Evolutionary conservation across 495 filamentous ascomycete genomes (phyloP).

Genomic region (Tricharina praecox): DNA sequence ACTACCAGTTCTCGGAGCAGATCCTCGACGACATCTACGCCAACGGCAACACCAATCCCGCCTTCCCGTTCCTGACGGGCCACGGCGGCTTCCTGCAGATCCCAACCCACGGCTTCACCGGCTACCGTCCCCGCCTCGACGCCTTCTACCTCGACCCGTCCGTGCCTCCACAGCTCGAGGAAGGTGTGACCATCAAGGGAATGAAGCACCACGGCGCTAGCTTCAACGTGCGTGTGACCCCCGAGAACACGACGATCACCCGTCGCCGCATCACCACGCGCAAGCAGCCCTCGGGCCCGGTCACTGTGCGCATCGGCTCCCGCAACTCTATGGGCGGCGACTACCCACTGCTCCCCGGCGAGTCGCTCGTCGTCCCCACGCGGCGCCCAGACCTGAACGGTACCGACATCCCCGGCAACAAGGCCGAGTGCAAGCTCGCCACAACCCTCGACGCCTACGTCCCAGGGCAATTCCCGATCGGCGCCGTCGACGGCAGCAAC

Average conservation of each 20-base stretch:
- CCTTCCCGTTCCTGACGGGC: conserved; percentile 44
- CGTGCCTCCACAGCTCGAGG: conserved; percentile 39
- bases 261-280: conserved; percentile 12
- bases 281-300: neutral
- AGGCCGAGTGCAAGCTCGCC: conserved; percentile 49
- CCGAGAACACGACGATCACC: conserved; percentile 19
- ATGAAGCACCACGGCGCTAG: conserved; percentile 26
- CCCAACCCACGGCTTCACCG: conserved; percentile 38
- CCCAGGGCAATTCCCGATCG: conserved; percentile 55
- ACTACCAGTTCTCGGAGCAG: conserved; percentile 52
- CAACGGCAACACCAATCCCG: conserved; percentile 46
- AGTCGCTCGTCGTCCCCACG: conserved; percentile 43
- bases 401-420: conserved; percentile 32
- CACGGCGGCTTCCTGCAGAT: conserved; percentile 41
- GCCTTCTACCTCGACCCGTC: conserved; percentile 38
- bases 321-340: conserved; percentile 20
- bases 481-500: conserved; percentile 51
- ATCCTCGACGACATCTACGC: conserved; percentile 43
- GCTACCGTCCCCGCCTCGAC: conserved; percentile 34
- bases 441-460: conserved; percentile 34
- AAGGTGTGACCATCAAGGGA: conserved; percentile 22
- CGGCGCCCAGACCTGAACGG: conserved; percentile 29
- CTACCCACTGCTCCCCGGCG: conserved; percentile 35
- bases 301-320: conserved; percentile 16
- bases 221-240: conserved; percentile 19